phyloP scores from a whole-genome alignment of 2,329 filamentous ascomycete genomes.

The Sclerotinia trifoliorum region DNA sequence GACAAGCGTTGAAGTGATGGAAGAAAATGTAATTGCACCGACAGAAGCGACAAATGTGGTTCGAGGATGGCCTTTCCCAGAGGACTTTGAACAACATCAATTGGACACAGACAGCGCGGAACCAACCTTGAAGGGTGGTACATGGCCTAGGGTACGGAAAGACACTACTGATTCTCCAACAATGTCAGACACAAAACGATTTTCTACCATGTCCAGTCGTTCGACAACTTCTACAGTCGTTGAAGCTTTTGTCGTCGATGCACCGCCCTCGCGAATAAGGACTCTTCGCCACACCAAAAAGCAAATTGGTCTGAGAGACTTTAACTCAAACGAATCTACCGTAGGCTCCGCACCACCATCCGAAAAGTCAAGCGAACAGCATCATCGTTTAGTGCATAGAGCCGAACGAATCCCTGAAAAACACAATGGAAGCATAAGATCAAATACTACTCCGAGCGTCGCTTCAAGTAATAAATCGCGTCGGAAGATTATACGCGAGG shows the following conservation, averaged over 20 bases:
- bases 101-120: slow-evolving; percentile 28
- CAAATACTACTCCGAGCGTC: slow-evolving; percentile 50
- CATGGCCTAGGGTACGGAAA: slow-evolving; percentile 26
- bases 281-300: slow-evolving; percentile 63
- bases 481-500: slow-evolving; percentile 58
- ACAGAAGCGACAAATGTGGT: slow-evolving; percentile 51
- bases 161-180: slow-evolving; percentile 32
- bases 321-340: slow-evolving; percentile 39
- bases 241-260: slow-evolving; percentile 57
- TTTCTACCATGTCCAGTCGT: slow-evolving; percentile 54
- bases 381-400: slow-evolving; percentile 34
- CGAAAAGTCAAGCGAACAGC: slow-evolving; percentile 35
- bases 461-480: slow-evolving; percentile 55
- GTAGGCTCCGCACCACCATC: slow-evolving; percentile 47
- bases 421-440: slow-evolving; percentile 46
- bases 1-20: slow-evolving; percentile 46
- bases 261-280: slow-evolving; percentile 47
- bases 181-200: slow-evolving; percentile 46
- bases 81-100: slow-evolving; percentile 34
- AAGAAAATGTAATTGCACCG: slow-evolving; percentile 50
- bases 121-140: background rate
- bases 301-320: slow-evolving; percentile 51
- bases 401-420: slow-evolving; percentile 31
- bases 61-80: slow-evolving; percentile 35
- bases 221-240: slow-evolving; percentile 58